A percentile compares a stretch with the other conserved stretches of the same genome.
Evolutionary conservation across 306 rosid genomes (phyloP).

Genomic region (Astragalus glycyphyllos): DNA sequence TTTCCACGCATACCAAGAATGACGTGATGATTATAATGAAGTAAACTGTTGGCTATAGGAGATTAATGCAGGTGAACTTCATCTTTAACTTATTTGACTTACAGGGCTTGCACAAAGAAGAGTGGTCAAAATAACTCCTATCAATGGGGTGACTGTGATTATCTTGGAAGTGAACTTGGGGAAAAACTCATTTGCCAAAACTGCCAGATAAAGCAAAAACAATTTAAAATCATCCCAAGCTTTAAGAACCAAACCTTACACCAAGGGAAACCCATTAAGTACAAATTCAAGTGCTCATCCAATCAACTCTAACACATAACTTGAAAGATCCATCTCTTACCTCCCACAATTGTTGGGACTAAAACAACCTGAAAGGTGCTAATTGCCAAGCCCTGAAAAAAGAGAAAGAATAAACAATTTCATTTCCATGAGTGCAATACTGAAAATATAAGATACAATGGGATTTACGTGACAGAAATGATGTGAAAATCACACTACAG

Average conservation of each 20-base stretch:
- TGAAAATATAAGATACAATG: constrained; percentile 31
- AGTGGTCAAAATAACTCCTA: constrained; percentile 92
- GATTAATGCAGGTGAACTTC: neutral
- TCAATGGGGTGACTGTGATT: constrained; percentile 68
- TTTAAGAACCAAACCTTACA: constrained; percentile 31
- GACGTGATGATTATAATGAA: constrained; percentile 3
- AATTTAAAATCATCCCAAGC: constrained; percentile 27
- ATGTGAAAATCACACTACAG: constrained; percentile 3
- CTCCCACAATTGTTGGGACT: constrained; percentile 89
- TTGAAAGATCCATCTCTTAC: constrained; percentile 58
- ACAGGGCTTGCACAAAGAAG: constrained; percentile 96
- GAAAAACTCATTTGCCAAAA: constrained; percentile 87
- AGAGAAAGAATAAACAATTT: constrained; percentile 25
- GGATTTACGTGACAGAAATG: constrained; percentile 17
- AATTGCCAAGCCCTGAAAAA: constrained; percentile 78
- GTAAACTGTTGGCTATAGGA: constrained; percentile 31
- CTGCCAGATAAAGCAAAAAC: constrained; percentile 61
- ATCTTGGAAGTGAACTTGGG: constrained; percentile 94
- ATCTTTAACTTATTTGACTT: constrained; percentile 47
- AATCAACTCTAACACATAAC: constrained; percentile 14
- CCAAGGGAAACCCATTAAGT: constrained; percentile 12
- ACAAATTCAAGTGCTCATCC: constrained; percentile 11
- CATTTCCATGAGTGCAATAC: constrained; percentile 27
- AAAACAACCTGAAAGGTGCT: constrained; percentile 98
- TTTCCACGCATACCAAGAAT: constrained; percentile 35